phyloP scores from a whole-genome alignment of 305 asterid genomes.

The Fraxinus xanthoxyloides region DNA sequence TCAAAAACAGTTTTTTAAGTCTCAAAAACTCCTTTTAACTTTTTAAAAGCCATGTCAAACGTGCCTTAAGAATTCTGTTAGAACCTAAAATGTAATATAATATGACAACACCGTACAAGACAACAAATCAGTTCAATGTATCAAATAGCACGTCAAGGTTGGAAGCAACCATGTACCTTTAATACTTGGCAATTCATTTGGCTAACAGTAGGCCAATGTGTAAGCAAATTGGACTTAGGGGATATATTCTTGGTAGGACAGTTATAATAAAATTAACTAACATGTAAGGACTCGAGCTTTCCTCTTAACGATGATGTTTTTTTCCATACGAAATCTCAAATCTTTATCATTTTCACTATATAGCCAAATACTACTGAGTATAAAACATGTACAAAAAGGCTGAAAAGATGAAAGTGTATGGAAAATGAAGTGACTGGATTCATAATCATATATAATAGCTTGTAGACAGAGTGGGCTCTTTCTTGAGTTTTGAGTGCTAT shows the following conservation, averaged over 20 bases:
- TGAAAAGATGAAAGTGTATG: conserved; percentile 19
- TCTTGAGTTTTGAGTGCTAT: conserved; percentile 22
- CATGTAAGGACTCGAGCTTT: not conserved
- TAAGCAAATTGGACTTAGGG: too few relatives aligned
- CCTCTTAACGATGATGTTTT: not conserved
- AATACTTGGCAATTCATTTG: not conserved
- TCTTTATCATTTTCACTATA: not conserved
- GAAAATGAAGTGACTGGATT: conserved; percentile 51
- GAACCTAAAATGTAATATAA: not conserved
- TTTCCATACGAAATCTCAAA: not conserved
- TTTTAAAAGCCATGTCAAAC: not conserved
- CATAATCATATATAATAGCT: conserved; percentile 48
- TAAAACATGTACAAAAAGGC: not conserved
- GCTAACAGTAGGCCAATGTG: too few relatives aligned
- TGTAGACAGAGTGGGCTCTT: conserved; percentile 58
- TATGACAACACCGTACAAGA: not conserved
- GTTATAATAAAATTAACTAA: not conserved
- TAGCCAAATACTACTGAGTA: not conserved
- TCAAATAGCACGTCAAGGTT: not conserved
- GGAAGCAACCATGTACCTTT: not conserved
- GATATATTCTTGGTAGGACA: not conserved
- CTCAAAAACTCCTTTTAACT: not conserved
- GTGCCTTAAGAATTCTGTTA: not conserved
- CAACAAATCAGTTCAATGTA: not conserved
- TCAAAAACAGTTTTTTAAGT: too few relatives aligned